phyloP scores from a whole-genome alignment of 768 basidiomycete genomes.

The Phylloporus scabripes region DNA sequence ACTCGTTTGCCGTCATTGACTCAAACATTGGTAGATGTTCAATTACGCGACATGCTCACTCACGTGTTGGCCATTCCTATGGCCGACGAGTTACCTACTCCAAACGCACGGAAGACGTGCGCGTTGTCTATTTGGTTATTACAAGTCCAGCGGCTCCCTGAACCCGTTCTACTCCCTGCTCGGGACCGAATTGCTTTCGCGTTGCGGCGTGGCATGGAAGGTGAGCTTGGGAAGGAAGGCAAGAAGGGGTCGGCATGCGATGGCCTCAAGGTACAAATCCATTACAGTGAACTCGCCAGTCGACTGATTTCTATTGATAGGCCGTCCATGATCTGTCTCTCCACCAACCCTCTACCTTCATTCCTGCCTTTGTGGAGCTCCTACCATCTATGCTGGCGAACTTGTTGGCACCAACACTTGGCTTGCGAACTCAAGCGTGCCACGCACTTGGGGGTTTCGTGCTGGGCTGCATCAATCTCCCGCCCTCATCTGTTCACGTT shows the following conservation, averaged over 20 bases:
- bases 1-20: background rate
- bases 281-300: slow-evolving; percentile 3
- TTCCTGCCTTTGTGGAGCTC: slow-evolving; percentile 58
- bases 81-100: slow-evolving; percentile 63
- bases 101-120: slow-evolving; percentile 82
- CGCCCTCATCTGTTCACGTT: slow-evolving; percentile 43
- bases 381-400: slow-evolving; percentile 59
- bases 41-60: slow-evolving; percentile 56
- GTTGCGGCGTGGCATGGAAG: slow-evolving; percentile 70
- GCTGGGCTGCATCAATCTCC: slow-evolving; percentile 45
- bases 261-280: slow-evolving; percentile 58
- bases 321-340: slow-evolving; percentile 67
- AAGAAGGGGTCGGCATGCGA: slow-evolving; percentile 81
- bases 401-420: slow-evolving; percentile 58
- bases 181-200: slow-evolving; percentile 66
- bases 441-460: slow-evolving; percentile 71
- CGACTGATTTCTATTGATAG: slow-evolving; percentile 34
- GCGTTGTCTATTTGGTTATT: slow-evolving; percentile 72
- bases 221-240: slow-evolving; percentile 83
- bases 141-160: slow-evolving; percentile 65
- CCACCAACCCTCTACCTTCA: slow-evolving; percentile 58
- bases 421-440: slow-evolving; percentile 67
- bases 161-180: slow-evolving; percentile 53
- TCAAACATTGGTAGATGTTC: slow-evolving; percentile 40
- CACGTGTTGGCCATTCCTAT: slow-evolving; percentile 69